These are phyloP conservation scores for Moniliophthora roreri DNA, from an alignment of 1,284 basidiomycete genomes.

Conservation along the genomic window DNA sequence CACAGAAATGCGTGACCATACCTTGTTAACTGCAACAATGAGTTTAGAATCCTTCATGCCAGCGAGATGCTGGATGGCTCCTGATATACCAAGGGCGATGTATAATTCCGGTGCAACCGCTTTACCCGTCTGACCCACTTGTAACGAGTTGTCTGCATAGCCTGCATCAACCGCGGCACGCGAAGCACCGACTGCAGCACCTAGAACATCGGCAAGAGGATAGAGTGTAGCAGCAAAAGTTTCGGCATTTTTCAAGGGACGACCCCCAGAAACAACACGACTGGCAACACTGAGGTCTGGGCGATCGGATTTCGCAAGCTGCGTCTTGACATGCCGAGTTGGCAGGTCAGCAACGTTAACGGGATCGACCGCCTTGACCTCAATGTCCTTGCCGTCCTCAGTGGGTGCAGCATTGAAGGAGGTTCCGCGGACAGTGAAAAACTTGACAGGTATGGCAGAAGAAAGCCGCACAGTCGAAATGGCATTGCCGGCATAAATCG, in stretches of 20 bases:
- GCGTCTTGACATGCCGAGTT: slow-evolving; percentile 82
- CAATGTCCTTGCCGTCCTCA: slow-evolving; percentile 51
- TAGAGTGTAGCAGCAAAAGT: slow-evolving; percentile 89
- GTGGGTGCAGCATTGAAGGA: slow-evolving; percentile 79
- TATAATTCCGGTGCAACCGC: slow-evolving; percentile 95
- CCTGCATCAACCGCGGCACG: slow-evolving; percentile 98
- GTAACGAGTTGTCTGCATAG: slow-evolving; percentile 96
- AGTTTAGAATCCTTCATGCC: slow-evolving; percentile 99
- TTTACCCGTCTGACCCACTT: slow-evolving; percentile 99
- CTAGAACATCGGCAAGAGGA: slow-evolving; percentile 91
- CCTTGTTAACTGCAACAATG: slow-evolving; percentile 99
- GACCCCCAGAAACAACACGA: slow-evolving; percentile 92
- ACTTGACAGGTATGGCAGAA: slow-evolving; percentile 76
- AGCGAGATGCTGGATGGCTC: slow-evolving; percentile 98
- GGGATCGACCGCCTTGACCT: slow-evolving; percentile 68
- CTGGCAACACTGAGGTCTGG: slow-evolving; percentile 90
- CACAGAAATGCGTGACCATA: slow-evolving; percentile 26
- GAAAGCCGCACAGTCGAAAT: slow-evolving; percentile 89
- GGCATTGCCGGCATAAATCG: slow-evolving; percentile 98
- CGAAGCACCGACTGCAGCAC: slow-evolving; percentile 96
- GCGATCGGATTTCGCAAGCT: slow-evolving; percentile 88
- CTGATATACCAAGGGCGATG: slow-evolving; percentile 95
- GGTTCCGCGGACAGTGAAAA: slow-evolving; percentile 96
- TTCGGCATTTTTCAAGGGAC: slow-evolving; percentile 94
- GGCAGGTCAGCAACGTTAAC: slow-evolving; percentile 61